phyloP scores from a whole-genome alignment of 768 basidiomycete genomes.

The Leucosporidium yakuticum region DNA sequence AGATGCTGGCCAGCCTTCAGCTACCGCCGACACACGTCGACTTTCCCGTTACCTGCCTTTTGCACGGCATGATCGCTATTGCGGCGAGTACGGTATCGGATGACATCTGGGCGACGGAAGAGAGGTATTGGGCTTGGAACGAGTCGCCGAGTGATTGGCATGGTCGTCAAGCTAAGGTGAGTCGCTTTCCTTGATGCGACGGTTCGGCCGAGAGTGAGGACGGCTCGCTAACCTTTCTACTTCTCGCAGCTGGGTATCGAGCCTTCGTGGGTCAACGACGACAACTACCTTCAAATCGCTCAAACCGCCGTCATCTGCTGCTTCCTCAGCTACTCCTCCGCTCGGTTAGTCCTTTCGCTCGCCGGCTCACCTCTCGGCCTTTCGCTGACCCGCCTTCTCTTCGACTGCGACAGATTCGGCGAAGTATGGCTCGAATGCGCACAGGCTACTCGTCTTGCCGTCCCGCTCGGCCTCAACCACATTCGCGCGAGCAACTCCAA shows the following conservation, averaged over 20 bases:
- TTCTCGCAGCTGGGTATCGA: slow-evolving; percentile 25
- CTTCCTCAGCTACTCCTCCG: slow-evolving; percentile 22
- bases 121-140: neutral
- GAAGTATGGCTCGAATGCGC: too few relatives aligned
- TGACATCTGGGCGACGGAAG: neutral
- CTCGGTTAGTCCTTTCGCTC: slow-evolving; percentile 1
- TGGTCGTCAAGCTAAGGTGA: slow-evolving; percentile 20
- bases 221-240: too few relatives aligned
- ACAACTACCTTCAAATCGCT: slow-evolving; percentile 29
- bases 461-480: slow-evolving; percentile 1
- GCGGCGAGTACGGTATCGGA: neutral
- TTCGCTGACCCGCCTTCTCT: too few relatives aligned
- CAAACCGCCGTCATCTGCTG: slow-evolving; percentile 29
- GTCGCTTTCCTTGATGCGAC: neutral
- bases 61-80: neutral
- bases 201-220: too few relatives aligned
- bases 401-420: too few relatives aligned
- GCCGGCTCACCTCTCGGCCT: too few relatives aligned
- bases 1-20: neutral
- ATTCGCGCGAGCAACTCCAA: neutral
- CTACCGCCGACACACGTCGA: neutral
- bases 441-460: too few relatives aligned
- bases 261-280: slow-evolving; percentile 17
- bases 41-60: neutral
- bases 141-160: slow-evolving; percentile 25